Base-by-base conservation (phyloP, 1,139 yeast genomes). In the Scheffersomyces insectosa region DNA sequence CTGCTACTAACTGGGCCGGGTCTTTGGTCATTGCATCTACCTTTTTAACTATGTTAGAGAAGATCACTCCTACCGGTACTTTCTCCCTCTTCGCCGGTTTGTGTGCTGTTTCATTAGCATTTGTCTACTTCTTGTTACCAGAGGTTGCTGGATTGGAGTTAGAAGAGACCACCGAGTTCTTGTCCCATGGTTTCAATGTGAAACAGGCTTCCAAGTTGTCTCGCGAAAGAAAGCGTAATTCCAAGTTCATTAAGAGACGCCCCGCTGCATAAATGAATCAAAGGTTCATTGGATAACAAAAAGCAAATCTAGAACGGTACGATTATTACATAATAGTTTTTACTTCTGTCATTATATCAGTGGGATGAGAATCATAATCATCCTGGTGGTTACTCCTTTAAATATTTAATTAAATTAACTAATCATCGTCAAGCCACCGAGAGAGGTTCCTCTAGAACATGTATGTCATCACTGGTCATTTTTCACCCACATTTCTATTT, bases 1-100 rank as follows among this genome's bases (percentile, higher is more conserved):
- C 97, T n/a, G 89, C 91, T 27, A 84, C 93, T 37, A 93, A 93
- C 71, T 93, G 99, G 99, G 82, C 90, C 11, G 98, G 98, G 41
- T 89, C 97, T 27, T 73, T 93, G 57, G 86, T 89, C 35, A 88
- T 91, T 60, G 88, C 97, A 1, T 80, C 96, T 3, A 88, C 97
- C 0, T 91, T 90, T 68, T 77, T 93, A 63, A 90, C 98, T 27
- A 91, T 91, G 98, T 78, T 91, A 72, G 82, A 87, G 62, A 86
- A 83, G 51, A 90, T 91, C 51, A 89, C 98, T 1, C 97, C 98
- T 33, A 82, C 96, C 0, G 98, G 98, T 31, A 91, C 99, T 0
- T 93, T 91, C 67, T 80, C 91, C 7, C 80, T 91, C 52, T 91
- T 88, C 63, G 97, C 96, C 1, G 96, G 82, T 1, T 76, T 91